phyloP scores from a whole-genome alignment of 208 protist species.

The Crithidia expoeki region DNA sequence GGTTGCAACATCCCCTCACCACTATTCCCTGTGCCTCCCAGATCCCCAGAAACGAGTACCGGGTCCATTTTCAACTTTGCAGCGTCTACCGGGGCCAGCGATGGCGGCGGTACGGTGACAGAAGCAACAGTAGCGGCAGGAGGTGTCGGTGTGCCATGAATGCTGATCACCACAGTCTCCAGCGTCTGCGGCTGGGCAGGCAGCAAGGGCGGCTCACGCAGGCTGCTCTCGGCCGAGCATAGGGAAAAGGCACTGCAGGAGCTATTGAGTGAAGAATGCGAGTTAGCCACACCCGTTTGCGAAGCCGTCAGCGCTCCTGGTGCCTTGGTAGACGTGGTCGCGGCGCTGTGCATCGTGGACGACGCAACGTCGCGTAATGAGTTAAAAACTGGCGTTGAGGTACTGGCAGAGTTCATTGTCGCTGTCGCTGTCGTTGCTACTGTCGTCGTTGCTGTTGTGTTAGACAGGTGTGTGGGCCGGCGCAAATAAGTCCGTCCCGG shows the following conservation, averaged over 20 bases:
- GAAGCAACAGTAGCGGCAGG: neutral
- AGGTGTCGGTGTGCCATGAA: neutral
- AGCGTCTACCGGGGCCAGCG: no score
- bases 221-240: constrained; percentile 28
- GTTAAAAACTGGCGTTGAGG: neutral
- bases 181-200: neutral
- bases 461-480: neutral
- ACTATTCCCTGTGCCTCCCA: no score
- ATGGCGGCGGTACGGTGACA: no score
- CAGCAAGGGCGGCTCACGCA: constrained; percentile 10
- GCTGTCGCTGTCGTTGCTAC: no score
- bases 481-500: neutral
- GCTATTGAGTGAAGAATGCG: constrained; percentile 7
- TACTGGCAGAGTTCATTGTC: neutral
- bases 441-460: neutral
- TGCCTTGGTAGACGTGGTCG: neutral
- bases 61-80: no score
- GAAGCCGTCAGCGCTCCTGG: neutral
- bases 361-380: neutral
- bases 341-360: neutral
- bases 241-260: constrained; percentile 32
- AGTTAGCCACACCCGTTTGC: neutral
- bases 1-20: no score
- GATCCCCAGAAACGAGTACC: no score
- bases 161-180: neutral